phyloP scores from a whole-genome alignment of 2,329 filamentous ascomycete species.

The Alternaria postmessia region DNA sequence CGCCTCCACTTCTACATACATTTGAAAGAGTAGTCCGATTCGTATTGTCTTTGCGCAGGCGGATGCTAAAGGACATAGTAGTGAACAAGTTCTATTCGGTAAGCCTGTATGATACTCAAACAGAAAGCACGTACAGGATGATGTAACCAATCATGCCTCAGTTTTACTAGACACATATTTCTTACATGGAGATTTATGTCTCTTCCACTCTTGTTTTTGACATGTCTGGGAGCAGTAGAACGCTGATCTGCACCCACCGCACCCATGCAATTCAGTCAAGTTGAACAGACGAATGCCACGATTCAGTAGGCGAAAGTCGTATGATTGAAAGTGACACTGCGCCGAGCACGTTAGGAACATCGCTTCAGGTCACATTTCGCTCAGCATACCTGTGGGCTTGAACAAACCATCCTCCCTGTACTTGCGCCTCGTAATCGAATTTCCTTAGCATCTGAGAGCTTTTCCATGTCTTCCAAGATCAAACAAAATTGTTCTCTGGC shows the following conservation, averaged over 20 bases:
- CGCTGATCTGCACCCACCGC: not conserved
- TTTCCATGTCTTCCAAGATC: not conserved
- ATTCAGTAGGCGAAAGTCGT: not conserved
- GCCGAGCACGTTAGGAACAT: not conserved
- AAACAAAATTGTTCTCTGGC: not conserved
- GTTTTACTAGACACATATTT: not conserved
- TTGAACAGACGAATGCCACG: not conserved
- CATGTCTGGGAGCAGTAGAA: not conserved
- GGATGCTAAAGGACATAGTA: no score
- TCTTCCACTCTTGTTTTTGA: not conserved
- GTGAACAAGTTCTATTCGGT: no score
- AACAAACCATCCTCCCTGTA: not conserved
- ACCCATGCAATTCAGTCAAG: not conserved
- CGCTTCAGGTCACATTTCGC: not conserved
- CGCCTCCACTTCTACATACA: no score
- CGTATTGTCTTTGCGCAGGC: no score
- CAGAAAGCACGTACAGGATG: not conserved
- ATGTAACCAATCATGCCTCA: not conserved
- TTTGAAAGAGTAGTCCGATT: no score
- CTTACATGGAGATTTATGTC: slow-evolving; percentile 1
- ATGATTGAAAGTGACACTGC: not conserved
- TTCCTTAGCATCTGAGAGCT: not conserved
- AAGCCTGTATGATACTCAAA: no score
- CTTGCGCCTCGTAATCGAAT: not conserved
- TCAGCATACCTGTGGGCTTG: not conserved